These are phyloP conservation scores for Clonostachys rhizophaga DNA, from an alignment of 2,329 filamentous ascomycete genomes.

Conservation along the genomic window DNA sequence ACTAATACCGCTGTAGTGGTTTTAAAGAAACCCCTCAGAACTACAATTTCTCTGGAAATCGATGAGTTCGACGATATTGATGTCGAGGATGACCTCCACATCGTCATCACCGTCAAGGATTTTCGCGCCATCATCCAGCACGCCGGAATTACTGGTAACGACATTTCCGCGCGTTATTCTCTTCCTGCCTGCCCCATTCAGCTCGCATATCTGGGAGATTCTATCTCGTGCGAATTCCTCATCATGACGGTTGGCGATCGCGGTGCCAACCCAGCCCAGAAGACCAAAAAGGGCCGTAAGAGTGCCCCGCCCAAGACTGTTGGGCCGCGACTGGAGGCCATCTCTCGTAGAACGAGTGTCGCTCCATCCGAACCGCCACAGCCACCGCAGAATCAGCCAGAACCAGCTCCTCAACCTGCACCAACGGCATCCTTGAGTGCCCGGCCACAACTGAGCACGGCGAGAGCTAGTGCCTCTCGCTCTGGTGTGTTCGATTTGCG, in stretches of 20 bases:
- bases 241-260: conserved; percentile 77
- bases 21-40: conserved; percentile 75
- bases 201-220: conserved; percentile 64
- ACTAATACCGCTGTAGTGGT: conserved; percentile 46
- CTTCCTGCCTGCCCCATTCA: conserved; percentile 67
- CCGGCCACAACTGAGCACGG: conserved; percentile 23
- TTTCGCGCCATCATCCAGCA: conserved; percentile 76
- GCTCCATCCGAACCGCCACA: conserved; percentile 25
- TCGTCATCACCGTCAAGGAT: conserved; percentile 78
- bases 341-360: conserved; percentile 36
- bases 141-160: conserved; percentile 64
- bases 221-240: conserved; percentile 70
- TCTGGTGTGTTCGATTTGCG: conserved; percentile 37
- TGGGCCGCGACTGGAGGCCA: conserved; percentile 40
- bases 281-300: conserved; percentile 40
- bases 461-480: conserved; percentile 25
- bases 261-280: conserved; percentile 40
- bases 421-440: conserved; percentile 11
- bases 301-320: conserved; percentile 16
- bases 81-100: conserved; percentile 71
- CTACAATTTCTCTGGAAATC: conserved; percentile 71
- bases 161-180: conserved; percentile 66
- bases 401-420: conserved; percentile 4
- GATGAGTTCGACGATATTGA: conserved; percentile 73
- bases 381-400: conserved; percentile 9